A percentile compares a stretch with the other conserved stretches of the same genome.
These are phyloP conservation scores for Digitaria exilis DNA, from an alignment of 202 grass and related monocot species.

Conservation along the genomic window DNA sequence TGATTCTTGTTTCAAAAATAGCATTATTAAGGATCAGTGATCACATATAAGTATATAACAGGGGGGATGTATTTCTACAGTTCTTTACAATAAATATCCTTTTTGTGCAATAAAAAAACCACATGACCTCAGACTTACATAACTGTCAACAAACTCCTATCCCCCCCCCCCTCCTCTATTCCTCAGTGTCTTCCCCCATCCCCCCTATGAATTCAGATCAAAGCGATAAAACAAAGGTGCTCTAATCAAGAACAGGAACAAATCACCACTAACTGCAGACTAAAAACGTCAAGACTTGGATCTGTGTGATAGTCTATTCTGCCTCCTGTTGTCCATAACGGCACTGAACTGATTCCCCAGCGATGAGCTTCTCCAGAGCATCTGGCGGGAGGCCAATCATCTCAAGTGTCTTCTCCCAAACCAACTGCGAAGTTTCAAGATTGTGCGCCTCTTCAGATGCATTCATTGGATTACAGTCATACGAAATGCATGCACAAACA, in stretches of 20 bases:
- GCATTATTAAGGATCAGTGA: background rate
- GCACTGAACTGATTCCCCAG: conserved; percentile 71
- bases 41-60: background rate
- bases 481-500: conserved; percentile 80
- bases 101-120: background rate
- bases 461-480: conserved; percentile 90
- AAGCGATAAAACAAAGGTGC: background rate
- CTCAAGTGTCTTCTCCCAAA: conserved; percentile 94
- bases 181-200: background rate
- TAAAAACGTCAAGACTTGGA: conserved; percentile 18
- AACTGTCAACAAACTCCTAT: background rate
- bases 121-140: background rate
- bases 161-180: no score
- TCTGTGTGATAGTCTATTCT: conserved; percentile 25
- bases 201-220: background rate
- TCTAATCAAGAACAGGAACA: conserved; percentile 18
- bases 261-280: background rate
- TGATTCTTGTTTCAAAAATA: background rate
- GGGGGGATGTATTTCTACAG: background rate
- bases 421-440: conserved; percentile 60
- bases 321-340: conserved; percentile 47
- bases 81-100: background rate
- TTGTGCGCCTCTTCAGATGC: conserved; percentile 97
- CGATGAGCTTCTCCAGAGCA: conserved; percentile 77
- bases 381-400: conserved; percentile 71